Evolutionary conservation across 73 alveolate species (phyloP).

Genomic region (Breviolum minutum): DNA sequence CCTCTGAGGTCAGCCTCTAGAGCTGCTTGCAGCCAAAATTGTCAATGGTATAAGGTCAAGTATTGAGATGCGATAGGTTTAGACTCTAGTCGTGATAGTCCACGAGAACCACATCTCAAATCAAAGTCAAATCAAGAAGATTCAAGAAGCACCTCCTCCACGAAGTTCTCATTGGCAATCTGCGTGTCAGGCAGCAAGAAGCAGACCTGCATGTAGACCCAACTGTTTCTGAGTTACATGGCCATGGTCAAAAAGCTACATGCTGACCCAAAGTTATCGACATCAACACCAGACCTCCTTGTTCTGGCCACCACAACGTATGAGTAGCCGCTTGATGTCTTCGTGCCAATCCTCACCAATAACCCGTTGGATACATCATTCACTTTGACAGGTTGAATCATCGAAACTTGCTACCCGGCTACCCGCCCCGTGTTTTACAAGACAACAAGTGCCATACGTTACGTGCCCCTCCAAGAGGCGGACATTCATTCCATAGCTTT

Average conservation of each 20-base stretch:
- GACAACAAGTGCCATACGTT: no score
- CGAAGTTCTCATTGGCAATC: slow-evolving; percentile 98
- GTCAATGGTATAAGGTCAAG: no score
- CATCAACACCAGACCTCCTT: slow-evolving; percentile 92
- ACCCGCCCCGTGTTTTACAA: not conserved
- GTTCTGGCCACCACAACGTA: slow-evolving; percentile 98
- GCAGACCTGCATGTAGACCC: slow-evolving; percentile 76
- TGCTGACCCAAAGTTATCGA: not conserved
- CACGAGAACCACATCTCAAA: not conserved
- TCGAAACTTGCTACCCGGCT: not conserved
- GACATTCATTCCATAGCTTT: slow-evolving; percentile 97
- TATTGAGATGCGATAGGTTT: no score
- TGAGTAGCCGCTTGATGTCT: slow-evolving; percentile 97
- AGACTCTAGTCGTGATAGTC: no score
- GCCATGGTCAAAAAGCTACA: not conserved
- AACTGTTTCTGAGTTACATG: slow-evolving; percentile 1
- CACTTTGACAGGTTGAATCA: not conserved
- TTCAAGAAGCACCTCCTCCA: slow-evolving; percentile 97
- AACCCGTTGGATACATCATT: not conserved
- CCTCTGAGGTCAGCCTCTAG: no score
- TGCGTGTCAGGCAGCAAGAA: slow-evolving; percentile 96
- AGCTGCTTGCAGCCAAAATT: no score
- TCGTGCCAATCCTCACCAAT: slow-evolving; percentile 98
- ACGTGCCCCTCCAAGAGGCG: no score
- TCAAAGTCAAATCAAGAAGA: no score